These are phyloP conservation scores for Colletotrichum lini DNA, from an alignment of 2,329 filamentous ascomycete genomes.

Conservation along the genomic window DNA sequence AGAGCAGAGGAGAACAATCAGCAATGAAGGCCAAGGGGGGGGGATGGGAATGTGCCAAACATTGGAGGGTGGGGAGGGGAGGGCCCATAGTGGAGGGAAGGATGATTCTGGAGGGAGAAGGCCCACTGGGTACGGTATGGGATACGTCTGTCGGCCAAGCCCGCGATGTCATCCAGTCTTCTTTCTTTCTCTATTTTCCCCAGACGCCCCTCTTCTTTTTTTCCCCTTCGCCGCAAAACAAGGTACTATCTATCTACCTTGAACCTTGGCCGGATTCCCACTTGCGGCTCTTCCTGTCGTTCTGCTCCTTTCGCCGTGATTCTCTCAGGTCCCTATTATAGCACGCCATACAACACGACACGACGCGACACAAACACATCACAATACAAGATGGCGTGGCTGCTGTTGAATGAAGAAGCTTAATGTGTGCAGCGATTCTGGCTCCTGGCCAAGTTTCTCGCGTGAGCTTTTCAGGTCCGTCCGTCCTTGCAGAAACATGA, in stretches of 20 bases:
- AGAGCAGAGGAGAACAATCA: not conserved
- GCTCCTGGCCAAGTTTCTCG: not conserved
- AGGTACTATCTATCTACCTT: too few relatives aligned
- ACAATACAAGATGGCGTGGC: not conserved
- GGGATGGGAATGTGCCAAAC: conserved; percentile 31
- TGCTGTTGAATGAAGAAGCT: not conserved
- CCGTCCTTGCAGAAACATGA: conserved; percentile 2
- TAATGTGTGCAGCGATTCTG: not conserved
- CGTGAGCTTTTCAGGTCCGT: not conserved
- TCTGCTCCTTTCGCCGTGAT: conserved; percentile 10
- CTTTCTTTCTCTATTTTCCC: not conserved
- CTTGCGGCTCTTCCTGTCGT: conserved; percentile 7
- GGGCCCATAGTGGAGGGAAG: not conserved
- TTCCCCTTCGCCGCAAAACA: too few relatives aligned
- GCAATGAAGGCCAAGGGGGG: not conserved
- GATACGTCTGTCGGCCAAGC: conserved; percentile 2
- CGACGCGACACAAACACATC: not conserved
- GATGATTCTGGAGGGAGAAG: too few relatives aligned
- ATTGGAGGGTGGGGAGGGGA: conserved; percentile 11
- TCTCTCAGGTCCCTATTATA: not conserved
- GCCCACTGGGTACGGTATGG: too few relatives aligned
- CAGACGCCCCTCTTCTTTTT: conserved; percentile 29
- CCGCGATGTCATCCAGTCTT: conserved; percentile 22
- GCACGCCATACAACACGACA: too few relatives aligned
- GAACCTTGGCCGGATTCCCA: not conserved